Evolutionary conservation across 345 rosid genomes (phyloP).

Genomic region (Durio zibethinus): DNA sequence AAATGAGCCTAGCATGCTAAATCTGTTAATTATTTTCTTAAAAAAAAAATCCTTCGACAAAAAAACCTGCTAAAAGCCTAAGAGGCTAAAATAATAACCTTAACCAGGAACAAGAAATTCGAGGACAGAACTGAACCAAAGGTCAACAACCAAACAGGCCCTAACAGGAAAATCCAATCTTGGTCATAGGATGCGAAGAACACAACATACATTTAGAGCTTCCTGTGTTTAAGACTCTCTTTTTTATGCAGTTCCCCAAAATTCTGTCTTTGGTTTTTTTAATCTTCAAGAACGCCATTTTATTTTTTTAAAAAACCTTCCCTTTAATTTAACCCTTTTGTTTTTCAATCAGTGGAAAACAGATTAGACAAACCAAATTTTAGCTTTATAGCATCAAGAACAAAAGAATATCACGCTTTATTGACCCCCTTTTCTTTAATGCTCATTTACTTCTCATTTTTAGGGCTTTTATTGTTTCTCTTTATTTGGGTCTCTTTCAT

Average conservation of each 20-base stretch:
- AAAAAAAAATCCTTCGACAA: neutral
- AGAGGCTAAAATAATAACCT: neutral
- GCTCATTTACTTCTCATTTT: slow-evolving; percentile 9
- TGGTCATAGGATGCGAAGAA: neutral
- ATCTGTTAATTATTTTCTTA: neutral
- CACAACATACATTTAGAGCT: neutral
- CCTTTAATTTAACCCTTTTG: neutral
- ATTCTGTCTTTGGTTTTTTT: neutral
- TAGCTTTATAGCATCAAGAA: neutral
- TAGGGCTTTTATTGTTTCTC: slow-evolving; percentile 17
- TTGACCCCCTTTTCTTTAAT: slow-evolving; percentile 16
- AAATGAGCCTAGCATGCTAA: neutral
- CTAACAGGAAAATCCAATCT: slow-evolving; percentile 7
- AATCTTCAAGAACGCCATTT: neutral
- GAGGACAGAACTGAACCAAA: neutral
- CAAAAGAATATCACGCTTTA: slow-evolving; percentile 17
- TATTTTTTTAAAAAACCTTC: neutral
- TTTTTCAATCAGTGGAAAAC: neutral
- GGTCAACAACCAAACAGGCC: slow-evolving; percentile 5
- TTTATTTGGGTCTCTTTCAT: slow-evolving; percentile 18
- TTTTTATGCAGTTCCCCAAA: neutral
- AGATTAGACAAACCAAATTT: slow-evolving; percentile 9
- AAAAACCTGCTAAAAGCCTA: neutral
- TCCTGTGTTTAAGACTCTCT: neutral
- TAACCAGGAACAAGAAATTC: neutral